A percentile compares a stretch with the other conserved stretches of the same genome.
These are phyloP conservation scores for Pelargonium fulgidum DNA, from an alignment of 441 rosid species.

Conservation along the genomic window DNA sequence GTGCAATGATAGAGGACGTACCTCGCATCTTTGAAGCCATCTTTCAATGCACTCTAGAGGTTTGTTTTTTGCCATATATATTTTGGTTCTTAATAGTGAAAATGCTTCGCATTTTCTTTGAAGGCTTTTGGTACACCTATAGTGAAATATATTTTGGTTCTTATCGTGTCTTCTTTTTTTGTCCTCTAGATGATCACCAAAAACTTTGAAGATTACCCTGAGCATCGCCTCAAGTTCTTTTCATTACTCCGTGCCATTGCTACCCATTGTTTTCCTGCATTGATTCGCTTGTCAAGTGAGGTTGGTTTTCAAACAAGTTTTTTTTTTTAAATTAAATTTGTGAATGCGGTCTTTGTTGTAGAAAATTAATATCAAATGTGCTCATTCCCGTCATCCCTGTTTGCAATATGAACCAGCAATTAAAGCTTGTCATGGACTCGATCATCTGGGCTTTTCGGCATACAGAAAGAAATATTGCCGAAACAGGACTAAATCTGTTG, in stretches of 20 bases:
- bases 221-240: constrained; percentile 97
- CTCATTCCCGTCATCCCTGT: neutral
- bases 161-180: constrained; percentile 15
- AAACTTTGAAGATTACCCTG: constrained; percentile 98
- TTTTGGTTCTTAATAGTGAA: neutral
- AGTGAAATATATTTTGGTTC: too few species aligned
- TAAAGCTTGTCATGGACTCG: constrained; percentile 97
- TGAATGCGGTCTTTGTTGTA: neutral
- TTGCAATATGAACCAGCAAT: constrained; percentile 50
- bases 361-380: neutral
- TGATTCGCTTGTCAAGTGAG: constrained; percentile 88
- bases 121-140: too few species aligned
- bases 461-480: constrained; percentile 97
- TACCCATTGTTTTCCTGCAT: constrained; percentile 83
- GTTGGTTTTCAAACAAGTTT: constrained; percentile 34
- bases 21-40: constrained; percentile 98
- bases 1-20: constrained; percentile 92
- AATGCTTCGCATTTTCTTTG: neutral
- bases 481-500: constrained; percentile 88
- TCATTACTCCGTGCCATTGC: constrained; percentile 99
- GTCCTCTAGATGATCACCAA: constrained; percentile 87
- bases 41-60: constrained; percentile 99
- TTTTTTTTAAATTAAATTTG: neutral
- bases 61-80: constrained; percentile 11
- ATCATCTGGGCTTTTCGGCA: constrained; percentile 99